Evolutionary conservation across 2,329 filamentous ascomycete species (phyloP).

Genomic region (Podosphaera aphanis): DNA sequence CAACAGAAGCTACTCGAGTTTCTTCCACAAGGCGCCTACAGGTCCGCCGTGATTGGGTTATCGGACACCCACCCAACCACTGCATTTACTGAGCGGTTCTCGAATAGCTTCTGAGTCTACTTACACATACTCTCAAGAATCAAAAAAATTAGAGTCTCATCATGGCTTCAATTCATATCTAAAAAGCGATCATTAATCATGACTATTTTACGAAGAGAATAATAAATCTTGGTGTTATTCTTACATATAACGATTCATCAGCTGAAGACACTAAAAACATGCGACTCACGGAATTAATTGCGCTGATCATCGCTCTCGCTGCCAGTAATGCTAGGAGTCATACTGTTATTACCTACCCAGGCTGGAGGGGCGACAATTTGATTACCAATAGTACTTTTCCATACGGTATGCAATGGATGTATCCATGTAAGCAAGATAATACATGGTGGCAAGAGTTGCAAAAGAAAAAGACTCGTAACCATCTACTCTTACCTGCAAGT

Average conservation of each 20-base stretch:
- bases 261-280: neutral
- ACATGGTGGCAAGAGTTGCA: no score
- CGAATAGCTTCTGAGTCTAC: neutral
- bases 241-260: neutral
- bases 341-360: conserved; percentile 18
- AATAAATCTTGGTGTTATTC: neutral
- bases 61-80: neutral
- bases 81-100: neutral
- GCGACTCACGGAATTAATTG: neutral
- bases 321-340: conserved; percentile 18
- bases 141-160: neutral
- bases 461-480: neutral
- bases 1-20: neutral
- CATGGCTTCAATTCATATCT: neutral
- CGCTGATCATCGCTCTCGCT: neutral
- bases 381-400: conserved; percentile 17
- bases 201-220: neutral
- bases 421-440: conserved; percentile 16
- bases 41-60: neutral
- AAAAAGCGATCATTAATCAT: neutral
- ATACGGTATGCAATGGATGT: conserved; percentile 19
- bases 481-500: neutral
- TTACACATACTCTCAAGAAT: neutral
- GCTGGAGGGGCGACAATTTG: conserved; percentile 20
- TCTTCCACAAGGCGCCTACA: neutral